Conservation (phyloP, 2,329 filamentous ascomycete genomes). For the Byssochlamys sp. region DNA sequence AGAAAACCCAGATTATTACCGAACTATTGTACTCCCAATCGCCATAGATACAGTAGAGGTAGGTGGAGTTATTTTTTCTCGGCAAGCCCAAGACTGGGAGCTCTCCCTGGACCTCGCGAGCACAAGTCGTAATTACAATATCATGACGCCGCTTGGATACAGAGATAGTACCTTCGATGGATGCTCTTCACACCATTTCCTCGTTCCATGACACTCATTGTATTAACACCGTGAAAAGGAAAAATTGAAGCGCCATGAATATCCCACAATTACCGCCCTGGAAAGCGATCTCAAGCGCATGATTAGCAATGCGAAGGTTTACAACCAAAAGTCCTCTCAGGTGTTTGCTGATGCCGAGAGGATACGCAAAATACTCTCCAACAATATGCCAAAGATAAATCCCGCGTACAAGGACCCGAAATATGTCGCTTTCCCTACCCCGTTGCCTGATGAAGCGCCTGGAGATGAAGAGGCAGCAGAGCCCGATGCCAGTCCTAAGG, state of each 20-base stretch:
- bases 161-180: not conserved
- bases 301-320: conserved; percentile 78
- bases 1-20: conserved; percentile 64
- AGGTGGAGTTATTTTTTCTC: conserved; percentile 11
- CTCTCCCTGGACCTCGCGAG: not conserved
- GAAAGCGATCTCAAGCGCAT: conserved; percentile 83
- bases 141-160: not conserved
- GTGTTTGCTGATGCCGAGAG: conserved; percentile 78
- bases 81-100: not conserved
- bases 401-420: conserved; percentile 63
- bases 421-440: conserved; percentile 65
- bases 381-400: conserved; percentile 78
- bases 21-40: conserved; percentile 65
- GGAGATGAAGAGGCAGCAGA: conserved; percentile 3
- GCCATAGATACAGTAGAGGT: conserved; percentile 67
- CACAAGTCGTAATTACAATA: not conserved
- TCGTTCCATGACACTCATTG: not conserved
- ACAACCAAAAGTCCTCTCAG: conserved; percentile 62
- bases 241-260: conserved; percentile 60
- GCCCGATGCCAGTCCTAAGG: not conserved
- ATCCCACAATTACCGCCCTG: conserved; percentile 60
- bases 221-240: conserved; percentile 23
- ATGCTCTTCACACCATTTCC: not conserved
- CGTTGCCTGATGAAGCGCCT: conserved; percentile 51
- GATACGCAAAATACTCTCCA: conserved; percentile 74